A percentile compares a stretch with the other conserved stretches of the same genome.
Evolutionary conservation across 345 rosid genomes (phyloP).

Genomic region (Linum tenue): DNA sequence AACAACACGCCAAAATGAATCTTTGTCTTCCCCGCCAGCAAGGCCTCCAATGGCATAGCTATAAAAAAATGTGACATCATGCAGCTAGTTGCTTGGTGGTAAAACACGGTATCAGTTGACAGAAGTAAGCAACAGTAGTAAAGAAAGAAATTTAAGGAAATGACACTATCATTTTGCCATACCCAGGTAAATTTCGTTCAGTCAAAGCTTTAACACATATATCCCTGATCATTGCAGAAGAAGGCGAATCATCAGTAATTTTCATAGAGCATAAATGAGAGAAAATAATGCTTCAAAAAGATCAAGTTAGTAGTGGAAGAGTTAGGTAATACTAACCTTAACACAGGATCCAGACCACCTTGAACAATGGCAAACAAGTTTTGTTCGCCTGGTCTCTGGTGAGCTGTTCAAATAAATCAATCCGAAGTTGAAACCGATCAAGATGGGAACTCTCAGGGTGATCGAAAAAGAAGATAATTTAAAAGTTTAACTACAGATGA

Average conservation of each 20-base stretch:
- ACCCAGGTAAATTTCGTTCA: slow-evolving; percentile 72
- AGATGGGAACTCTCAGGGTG: neutral
- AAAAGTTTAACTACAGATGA: too few species aligned
- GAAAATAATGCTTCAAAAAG: neutral
- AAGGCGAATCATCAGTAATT: neutral
- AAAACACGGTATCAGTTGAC: neutral
- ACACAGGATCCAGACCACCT: slow-evolving; percentile 67
- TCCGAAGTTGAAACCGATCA: slow-evolving; percentile 5
- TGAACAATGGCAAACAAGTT: slow-evolving; percentile 75
- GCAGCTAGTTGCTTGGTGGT: slow-evolving; percentile 15
- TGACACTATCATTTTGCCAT: slow-evolving; percentile 13
- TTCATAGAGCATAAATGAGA: slow-evolving; percentile 5
- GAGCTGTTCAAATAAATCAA: slow-evolving; percentile 40
- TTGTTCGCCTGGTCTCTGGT: slow-evolving; percentile 63
- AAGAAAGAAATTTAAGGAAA: neutral
- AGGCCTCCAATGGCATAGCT: slow-evolving; percentile 93
- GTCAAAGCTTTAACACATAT: slow-evolving; percentile 68
- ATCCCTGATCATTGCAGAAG: slow-evolving; percentile 33
- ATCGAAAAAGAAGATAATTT: too few species aligned
- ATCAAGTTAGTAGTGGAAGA: slow-evolving; percentile 5
- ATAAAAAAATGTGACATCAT: slow-evolving; percentile 30
- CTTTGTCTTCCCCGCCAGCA: slow-evolving; percentile 83
- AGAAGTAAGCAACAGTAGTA: neutral
- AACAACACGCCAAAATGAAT: slow-evolving; percentile 82
- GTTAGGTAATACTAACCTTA: slow-evolving; percentile 36